These are phyloP conservation scores for Colletotrichum somersetense DNA, from an alignment of 2,329 filamentous ascomycete genomes.

Conservation along the genomic window DNA sequence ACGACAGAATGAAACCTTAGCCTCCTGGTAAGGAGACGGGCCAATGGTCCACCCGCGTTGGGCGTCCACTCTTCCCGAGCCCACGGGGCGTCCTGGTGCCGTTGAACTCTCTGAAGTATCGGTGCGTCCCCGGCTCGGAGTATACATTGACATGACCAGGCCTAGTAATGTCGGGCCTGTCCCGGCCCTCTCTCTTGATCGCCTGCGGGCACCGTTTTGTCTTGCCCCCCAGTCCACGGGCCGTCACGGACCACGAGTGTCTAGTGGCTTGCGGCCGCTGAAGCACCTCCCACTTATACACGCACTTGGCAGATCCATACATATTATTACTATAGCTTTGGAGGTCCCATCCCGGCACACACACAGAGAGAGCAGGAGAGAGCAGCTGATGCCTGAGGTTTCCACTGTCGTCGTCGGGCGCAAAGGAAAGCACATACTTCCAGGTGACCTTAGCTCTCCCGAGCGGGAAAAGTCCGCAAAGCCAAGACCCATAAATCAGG, in stretches of 20 bases:
- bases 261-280: not conserved
- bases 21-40: conserved; percentile 27
- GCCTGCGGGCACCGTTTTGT: not conserved
- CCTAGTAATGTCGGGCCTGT: conserved; percentile 20
- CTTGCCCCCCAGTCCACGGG: not conserved
- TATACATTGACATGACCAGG: conserved; percentile 2
- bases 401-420: not conserved
- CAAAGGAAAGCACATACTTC: not conserved
- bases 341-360: not conserved
- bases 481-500: conserved; percentile 5
- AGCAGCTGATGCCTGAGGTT: not conserved
- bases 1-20: conserved; percentile 12
- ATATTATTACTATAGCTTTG: not conserved
- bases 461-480: conserved; percentile 14
- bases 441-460: conserved; percentile 3
- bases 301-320: not conserved
- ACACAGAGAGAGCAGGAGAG: not conserved
- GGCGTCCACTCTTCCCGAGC: conserved; percentile 40
- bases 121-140: conserved; percentile 26
- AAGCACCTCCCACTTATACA: not conserved
- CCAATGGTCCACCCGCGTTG: conserved; percentile 35
- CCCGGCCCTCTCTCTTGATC: conserved; percentile 11
- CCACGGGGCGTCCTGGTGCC: conserved; percentile 36
- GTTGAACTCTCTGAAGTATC: conserved; percentile 32
- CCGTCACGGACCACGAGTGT: not conserved